Percentiles rank a stretch among this genome's conserved stretches.
phyloP scores from a whole-genome alignment of 2,329 filamentous ascomycete species.

The Pezicula carpinea region DNA sequence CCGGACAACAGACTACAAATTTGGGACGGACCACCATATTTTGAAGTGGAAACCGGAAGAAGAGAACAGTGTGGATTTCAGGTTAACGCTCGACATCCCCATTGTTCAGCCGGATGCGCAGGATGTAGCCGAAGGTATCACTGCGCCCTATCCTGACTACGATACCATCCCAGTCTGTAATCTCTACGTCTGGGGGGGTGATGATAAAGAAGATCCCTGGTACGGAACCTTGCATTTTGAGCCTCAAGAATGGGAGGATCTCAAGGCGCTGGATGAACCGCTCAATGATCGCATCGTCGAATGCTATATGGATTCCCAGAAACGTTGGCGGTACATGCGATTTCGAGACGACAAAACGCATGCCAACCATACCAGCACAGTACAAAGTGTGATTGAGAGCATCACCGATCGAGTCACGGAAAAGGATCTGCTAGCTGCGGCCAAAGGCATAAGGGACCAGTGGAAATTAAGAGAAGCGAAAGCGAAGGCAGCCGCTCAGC shows the following conservation, averaged over 20 bases:
- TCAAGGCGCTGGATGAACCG: conserved; percentile 70
- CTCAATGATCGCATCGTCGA: conserved; percentile 88
- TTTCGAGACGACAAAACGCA: conserved; percentile 91
- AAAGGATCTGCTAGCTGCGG: conserved; percentile 68
- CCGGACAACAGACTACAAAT: conserved; percentile 76
- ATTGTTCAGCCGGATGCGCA: conserved; percentile 60
- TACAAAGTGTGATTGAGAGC: conserved; percentile 82
- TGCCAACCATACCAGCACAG: conserved; percentile 82
- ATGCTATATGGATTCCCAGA: conserved; percentile 72
- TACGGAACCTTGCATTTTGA: conserved; percentile 68
- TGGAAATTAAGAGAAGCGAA: conserved; percentile 56
- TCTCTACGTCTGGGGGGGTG: conserved; percentile 65
- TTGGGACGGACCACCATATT: conserved; percentile 89
- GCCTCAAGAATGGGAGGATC: conserved; percentile 73
- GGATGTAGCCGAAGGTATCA: conserved; percentile 63
- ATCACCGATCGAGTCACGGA: conserved; percentile 83
- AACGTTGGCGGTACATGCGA: conserved; percentile 79
- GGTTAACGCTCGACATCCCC: conserved; percentile 73
- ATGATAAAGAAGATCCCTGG: conserved; percentile 40
- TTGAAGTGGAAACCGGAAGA: conserved; percentile 96
- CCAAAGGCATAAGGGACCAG: conserved; percentile 66
- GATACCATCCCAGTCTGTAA: conserved; percentile 71
- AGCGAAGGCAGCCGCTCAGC: conserved; percentile 6
- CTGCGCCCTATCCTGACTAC: conserved; percentile 68
- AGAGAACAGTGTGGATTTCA: conserved; percentile 94